These are phyloP conservation scores for Epichloe bromicola DNA, from an alignment of 2,329 filamentous ascomycete genomes.

Conservation along the genomic window DNA sequence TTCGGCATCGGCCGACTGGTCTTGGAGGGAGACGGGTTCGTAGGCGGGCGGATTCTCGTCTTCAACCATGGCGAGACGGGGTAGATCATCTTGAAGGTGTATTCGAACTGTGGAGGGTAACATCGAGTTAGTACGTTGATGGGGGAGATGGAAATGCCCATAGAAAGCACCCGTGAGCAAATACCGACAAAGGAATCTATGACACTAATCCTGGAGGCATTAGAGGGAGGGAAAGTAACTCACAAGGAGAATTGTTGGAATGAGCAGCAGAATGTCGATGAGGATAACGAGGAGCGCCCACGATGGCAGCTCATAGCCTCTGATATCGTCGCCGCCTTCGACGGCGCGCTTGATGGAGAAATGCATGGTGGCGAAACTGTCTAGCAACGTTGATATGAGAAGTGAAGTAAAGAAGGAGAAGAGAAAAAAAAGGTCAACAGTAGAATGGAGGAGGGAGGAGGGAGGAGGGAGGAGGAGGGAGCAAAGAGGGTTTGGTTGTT, in stretches of 20 bases:
- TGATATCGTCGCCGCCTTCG: constrained; percentile 12
- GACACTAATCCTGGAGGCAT: no score
- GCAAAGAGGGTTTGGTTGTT: background rate
- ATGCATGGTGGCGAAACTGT: constrained; percentile 4
- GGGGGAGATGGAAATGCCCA: no score
- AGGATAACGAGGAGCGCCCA: constrained; percentile 28
- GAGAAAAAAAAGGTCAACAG: background rate
- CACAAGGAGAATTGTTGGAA: constrained; percentile 32
- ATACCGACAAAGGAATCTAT: no score
- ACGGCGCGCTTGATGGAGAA: constrained; percentile 21
- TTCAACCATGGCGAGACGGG: constrained; percentile 44
- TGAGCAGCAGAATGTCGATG: constrained; percentile 29
- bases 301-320: constrained; percentile 19
- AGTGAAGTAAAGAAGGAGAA: background rate
- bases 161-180: no score
- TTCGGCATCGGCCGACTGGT: constrained; percentile 21
- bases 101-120: constrained; percentile 25
- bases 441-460: background rate
- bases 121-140: background rate
- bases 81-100: constrained; percentile 38
- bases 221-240: constrained; percentile 7
- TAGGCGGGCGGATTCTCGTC: constrained; percentile 44
- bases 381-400: background rate
- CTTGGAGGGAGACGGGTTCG: constrained; percentile 34
- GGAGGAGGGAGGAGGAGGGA: background rate